phyloP scores from a whole-genome alignment of 495 filamentous ascomycete genomes.

The Neurospora tetrasperma region DNA sequence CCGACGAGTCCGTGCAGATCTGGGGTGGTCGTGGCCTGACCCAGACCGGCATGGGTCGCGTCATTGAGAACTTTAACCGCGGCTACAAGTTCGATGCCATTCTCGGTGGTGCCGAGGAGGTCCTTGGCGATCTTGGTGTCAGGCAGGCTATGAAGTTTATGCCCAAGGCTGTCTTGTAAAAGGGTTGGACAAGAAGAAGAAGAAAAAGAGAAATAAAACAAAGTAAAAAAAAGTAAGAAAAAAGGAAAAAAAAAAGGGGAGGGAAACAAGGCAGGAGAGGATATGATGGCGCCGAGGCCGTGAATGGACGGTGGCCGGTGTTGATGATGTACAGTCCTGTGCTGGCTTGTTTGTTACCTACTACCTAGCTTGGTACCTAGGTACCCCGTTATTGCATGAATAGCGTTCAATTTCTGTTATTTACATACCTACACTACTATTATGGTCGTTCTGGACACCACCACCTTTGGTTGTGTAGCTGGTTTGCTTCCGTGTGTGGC shows the following conservation, averaged over 20 bases:
- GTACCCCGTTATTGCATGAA: background rate
- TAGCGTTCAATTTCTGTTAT: background rate
- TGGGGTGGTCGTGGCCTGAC: slow-evolving; percentile 77
- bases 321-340: background rate
- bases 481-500: background rate
- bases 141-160: slow-evolving; percentile 73
- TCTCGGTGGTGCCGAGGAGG: slow-evolving; percentile 75
- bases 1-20: slow-evolving; percentile 75
- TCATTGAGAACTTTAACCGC: slow-evolving; percentile 72
- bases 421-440: background rate
- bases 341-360: too few species aligned
- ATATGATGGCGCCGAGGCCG: background rate
- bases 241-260: background rate
- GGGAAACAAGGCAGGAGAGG: background rate
- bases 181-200: background rate
- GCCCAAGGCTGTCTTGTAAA: slow-evolving; percentile 71
- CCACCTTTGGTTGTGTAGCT: background rate
- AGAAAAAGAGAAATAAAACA: background rate
- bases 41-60: slow-evolving; percentile 69
- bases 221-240: background rate
- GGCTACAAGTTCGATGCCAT: slow-evolving; percentile 89
- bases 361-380: too few species aligned
- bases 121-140: slow-evolving; percentile 72
- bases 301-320: background rate
- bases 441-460: background rate